A percentile compares a stretch with the other conserved stretches of the same genome.
Evolutionary conservation across 2,329 filamentous ascomycete genomes (phyloP).

Genomic region (Nigrospora osmanthi): DNA sequence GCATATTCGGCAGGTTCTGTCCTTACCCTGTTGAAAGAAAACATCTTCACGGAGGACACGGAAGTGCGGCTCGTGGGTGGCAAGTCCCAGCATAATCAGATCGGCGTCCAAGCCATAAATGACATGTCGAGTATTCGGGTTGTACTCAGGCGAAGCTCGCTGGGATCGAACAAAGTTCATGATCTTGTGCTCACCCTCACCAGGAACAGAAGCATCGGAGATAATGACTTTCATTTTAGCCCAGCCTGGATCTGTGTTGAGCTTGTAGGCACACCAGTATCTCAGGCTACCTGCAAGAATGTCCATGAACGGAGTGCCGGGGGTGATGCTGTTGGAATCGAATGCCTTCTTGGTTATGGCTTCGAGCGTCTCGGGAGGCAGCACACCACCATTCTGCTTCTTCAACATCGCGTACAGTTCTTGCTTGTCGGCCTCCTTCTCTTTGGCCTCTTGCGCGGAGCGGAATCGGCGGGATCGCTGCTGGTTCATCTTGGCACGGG

Average conservation of each 20-base stretch:
- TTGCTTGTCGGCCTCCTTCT: conserved; percentile 86
- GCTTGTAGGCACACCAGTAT: conserved; percentile 96
- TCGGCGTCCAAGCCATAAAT: conserved; percentile 98
- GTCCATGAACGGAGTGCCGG: conserved; percentile 98
- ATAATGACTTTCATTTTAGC: conserved; percentile 95
- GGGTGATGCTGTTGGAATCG: conserved; percentile 82
- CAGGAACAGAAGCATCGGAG: conserved; percentile 93
- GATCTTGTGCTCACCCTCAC: conserved; percentile 98
- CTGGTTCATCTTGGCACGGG: conserved; percentile 99
- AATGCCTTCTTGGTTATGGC: conserved; percentile 78
- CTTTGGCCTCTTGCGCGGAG: conserved; percentile 85
- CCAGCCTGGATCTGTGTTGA: conserved; percentile 95
- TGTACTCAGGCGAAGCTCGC: conserved; percentile 79
- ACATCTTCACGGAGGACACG: conserved; percentile 94
- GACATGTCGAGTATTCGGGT: conserved; percentile 95
- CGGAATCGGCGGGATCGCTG: conserved; percentile 94
- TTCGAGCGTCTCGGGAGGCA: conserved; percentile 54
- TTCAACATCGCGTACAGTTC: conserved; percentile 81
- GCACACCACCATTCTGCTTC: conserved; percentile 62
- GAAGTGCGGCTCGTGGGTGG: conserved; percentile 96
- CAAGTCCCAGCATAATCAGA: conserved; percentile 95
- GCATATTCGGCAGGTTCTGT: conserved; percentile 77
- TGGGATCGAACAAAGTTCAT: conserved; percentile 98
- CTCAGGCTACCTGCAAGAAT: conserved; percentile 82
- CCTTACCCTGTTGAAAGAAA: conserved; percentile 81